phyloP scores from a whole-genome alignment of 257 asterid species.

The Capsicum chinense region DNA sequence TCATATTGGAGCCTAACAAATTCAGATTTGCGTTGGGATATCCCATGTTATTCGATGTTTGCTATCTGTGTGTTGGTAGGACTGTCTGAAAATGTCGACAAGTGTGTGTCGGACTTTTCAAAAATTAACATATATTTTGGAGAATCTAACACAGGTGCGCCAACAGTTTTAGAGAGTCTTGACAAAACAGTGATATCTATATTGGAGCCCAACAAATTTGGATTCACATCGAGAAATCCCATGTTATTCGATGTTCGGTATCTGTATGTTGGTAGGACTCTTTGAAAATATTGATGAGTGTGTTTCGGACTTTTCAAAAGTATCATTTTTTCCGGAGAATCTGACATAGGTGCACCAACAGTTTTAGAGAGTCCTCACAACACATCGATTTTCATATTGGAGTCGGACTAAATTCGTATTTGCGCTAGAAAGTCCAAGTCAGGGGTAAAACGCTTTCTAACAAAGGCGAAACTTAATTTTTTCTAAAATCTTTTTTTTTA shows the following conservation, averaged over 20 bases:
- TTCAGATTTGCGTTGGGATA: too few species aligned
- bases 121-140: too few species aligned
- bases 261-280: background rate
- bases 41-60: too few species aligned
- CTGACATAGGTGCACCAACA: background rate
- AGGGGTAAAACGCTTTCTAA: background rate
- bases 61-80: too few species aligned
- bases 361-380: background rate
- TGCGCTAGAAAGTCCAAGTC: too few species aligned
- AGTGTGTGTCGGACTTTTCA: too few species aligned
- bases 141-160: too few species aligned
- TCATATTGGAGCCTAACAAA: too few species aligned
- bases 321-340: background rate
- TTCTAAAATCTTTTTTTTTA: background rate
- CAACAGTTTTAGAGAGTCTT: too few species aligned
- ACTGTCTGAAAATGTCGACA: too few species aligned
- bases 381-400: background rate
- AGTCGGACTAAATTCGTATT: background rate
- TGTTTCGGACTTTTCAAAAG: background rate
- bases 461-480: background rate
- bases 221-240: background rate
- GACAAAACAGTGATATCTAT: too few species aligned
- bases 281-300: background rate
- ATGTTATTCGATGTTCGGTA: too few species aligned
- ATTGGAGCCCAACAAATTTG: background rate